A percentile compares a stretch with the other conserved stretches of the same genome.
Conservation (phyloP, 495 filamentous ascomycete genomes). For the Trichoderma reesei region DNA sequence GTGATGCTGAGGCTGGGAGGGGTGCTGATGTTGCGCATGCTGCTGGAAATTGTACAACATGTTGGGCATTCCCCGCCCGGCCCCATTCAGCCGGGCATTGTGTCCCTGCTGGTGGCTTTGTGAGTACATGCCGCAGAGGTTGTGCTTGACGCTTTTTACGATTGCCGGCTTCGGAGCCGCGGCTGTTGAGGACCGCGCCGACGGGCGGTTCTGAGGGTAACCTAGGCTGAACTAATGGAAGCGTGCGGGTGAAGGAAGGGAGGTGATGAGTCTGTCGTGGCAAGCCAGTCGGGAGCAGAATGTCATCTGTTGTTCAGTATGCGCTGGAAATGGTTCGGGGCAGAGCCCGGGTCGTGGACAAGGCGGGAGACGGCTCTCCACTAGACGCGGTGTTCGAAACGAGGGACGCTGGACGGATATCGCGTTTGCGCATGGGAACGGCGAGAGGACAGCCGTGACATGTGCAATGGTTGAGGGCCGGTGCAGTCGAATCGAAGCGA, state of each 20-base stretch:
- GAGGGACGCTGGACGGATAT: constrained; percentile 4
- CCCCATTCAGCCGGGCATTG: constrained; percentile 58
- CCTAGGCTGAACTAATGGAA: neutral
- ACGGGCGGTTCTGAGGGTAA: neutral
- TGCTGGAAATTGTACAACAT: constrained; percentile 65
- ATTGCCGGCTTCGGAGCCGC: neutral
- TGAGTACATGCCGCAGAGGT: constrained; percentile 56
- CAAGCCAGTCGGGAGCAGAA: constrained; percentile 1
- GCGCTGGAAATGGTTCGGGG: neutral
- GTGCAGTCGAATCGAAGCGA: neutral
- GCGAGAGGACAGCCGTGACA: neutral
- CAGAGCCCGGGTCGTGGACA: neutral
- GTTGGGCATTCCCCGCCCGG: constrained; percentile 34
- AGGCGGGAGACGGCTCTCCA: neutral
- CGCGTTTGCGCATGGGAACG: constrained; percentile 7
- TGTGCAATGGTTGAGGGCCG: neutral
- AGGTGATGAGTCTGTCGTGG: neutral
- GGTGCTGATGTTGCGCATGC: constrained; percentile 49
- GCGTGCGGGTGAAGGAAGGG: neutral
- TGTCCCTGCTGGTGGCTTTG: constrained; percentile 73
- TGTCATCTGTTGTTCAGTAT: constrained; percentile 1
- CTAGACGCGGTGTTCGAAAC: constrained; percentile 8
- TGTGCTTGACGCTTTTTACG: neutral
- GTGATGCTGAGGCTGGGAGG: constrained; percentile 66
- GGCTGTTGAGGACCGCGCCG: constrained; percentile 2